A percentile compares a stretch with the other conserved stretches of the same genome.
Conservation (phyloP, 2,329 filamentous ascomycete genomes). For the Anthostomella pinea region DNA sequence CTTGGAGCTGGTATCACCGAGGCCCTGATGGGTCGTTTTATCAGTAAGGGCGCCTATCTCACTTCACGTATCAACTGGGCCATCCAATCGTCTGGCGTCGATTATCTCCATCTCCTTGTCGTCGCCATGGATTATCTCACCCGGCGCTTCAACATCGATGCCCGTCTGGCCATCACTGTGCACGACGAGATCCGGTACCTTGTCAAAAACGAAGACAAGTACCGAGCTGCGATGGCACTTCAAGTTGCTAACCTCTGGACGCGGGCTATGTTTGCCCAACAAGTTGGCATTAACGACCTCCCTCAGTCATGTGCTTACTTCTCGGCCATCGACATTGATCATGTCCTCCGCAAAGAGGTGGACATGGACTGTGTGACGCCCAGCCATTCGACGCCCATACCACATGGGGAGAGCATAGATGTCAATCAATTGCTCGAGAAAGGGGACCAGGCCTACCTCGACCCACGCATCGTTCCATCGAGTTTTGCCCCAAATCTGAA, state of each 20-base stretch:
- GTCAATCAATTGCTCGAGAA: constrained; percentile 75
- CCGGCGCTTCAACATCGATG: constrained; percentile 78
- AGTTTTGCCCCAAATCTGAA: constrained; percentile 55
- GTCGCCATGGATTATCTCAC: constrained; percentile 92
- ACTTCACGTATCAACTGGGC: constrained; percentile 99
- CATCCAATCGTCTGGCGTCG: constrained; percentile 94
- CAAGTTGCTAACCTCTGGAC: constrained; percentile 97
- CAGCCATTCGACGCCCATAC: constrained; percentile 73
- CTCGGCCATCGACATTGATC: constrained; percentile 90
- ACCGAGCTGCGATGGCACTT: constrained; percentile 85
- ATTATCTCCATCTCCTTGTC: constrained; percentile 93
- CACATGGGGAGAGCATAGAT: constrained; percentile 82
- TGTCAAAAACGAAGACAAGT: constrained; percentile 80
- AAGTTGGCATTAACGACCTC: constrained; percentile 92
- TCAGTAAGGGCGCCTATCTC: constrained; percentile 88
- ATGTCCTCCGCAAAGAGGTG: constrained; percentile 95
- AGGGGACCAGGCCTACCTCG: constrained; percentile 65
- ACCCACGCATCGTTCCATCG: constrained; percentile 59
- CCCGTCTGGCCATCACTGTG: constrained; percentile 87
- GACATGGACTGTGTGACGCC: constrained; percentile 97
- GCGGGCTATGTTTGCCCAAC: constrained; percentile 92
- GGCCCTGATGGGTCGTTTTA: constrained; percentile 82
- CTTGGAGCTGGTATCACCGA: constrained; percentile 95
- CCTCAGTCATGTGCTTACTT: constrained; percentile 95
- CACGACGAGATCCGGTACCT: constrained; percentile 98